phyloP scores from a whole-genome alignment of 2,329 filamentous ascomycete genomes.

The Fonsecaea erecta region DNA sequence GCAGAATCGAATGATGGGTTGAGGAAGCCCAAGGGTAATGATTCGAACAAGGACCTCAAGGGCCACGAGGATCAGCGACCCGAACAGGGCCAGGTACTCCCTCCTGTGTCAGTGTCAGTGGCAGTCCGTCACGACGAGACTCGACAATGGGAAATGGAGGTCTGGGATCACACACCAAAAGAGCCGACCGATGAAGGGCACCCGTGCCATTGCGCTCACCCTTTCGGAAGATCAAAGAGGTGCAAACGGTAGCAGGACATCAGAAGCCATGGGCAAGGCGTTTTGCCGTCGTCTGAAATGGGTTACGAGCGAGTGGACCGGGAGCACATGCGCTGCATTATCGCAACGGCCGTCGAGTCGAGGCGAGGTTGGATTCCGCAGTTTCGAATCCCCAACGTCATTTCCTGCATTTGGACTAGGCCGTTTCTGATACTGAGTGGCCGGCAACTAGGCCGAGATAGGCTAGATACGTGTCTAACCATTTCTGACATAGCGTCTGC shows the following conservation, averaged over 20 bases:
- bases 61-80: conserved; percentile 80
- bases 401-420: conserved; percentile 2
- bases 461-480: not conserved
- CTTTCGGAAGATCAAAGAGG: conserved; percentile 8
- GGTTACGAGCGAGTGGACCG: not conserved
- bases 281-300: conserved; percentile 1
- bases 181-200: conserved; percentile 68
- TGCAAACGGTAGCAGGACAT: conserved; percentile 17
- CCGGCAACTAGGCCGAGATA: not conserved
- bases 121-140: conserved; percentile 13
- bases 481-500: not conserved
- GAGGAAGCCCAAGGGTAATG: conserved; percentile 82
- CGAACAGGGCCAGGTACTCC: conserved; percentile 86
- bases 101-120: conserved; percentile 61
- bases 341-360: not conserved
- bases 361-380: not conserved
- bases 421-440: not conserved
- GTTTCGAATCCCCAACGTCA: conserved; percentile 8
- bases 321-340: conserved; percentile 4
- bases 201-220: conserved; percentile 55
- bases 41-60: conserved; percentile 83
- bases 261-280: conserved; percentile 24
- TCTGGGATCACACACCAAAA: conserved; percentile 49
- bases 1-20: conserved; percentile 78
- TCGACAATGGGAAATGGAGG: not conserved